Evolutionary conservation across 108 stramenopile genomes (phyloP).

Genomic region (Chaetoceros tenuissimus): DNA sequence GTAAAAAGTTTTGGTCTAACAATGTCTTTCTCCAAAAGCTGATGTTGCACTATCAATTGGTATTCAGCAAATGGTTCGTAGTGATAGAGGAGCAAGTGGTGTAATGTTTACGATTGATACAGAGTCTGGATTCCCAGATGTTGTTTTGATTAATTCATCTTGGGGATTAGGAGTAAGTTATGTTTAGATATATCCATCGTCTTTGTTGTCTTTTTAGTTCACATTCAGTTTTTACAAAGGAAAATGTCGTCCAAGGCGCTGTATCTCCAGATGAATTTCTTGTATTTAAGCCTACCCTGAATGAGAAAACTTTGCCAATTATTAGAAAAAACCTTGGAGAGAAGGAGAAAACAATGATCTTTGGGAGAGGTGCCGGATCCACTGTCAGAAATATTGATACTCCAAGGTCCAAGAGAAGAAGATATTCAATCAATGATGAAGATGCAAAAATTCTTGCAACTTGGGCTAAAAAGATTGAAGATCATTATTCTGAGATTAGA

Average conservation of each 20-base stretch:
- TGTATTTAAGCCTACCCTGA: slow-evolving; percentile 3
- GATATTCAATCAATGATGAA: slow-evolving; percentile 15
- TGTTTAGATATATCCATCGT: too few species aligned
- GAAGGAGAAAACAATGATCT: slow-evolving; percentile 11
- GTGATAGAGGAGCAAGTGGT: slow-evolving; percentile 22
- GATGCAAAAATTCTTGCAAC: slow-evolving; percentile 20
- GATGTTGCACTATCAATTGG: slow-evolving; percentile 27
- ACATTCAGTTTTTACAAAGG: too few species aligned
- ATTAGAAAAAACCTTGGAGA: slow-evolving; percentile 18
- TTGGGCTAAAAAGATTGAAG: slow-evolving; percentile 31
- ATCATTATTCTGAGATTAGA: slow-evolving; percentile 24
- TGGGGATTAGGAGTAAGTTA: slow-evolving; percentile 31
- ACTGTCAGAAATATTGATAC: slow-evolving; percentile 3
- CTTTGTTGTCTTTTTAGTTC: too few species aligned
- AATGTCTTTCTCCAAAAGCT: too few species aligned
- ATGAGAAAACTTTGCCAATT: background rate
- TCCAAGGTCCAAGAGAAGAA: background rate
- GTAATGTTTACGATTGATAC: slow-evolving; percentile 32
- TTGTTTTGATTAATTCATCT: slow-evolving; percentile 23
- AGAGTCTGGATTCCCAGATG: slow-evolving; percentile 33
- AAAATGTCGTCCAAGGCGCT: slow-evolving; percentile 6
- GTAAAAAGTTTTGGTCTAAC: too few species aligned
- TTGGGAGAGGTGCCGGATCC: slow-evolving; percentile 3
- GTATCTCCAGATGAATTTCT: slow-evolving; percentile 7
- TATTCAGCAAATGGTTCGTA: slow-evolving; percentile 32